Evolutionary conservation across 75 land plant species (phyloP), one percentile per base, ranked within the genome.

Genomic region (Azolla pinnata): DNA sequence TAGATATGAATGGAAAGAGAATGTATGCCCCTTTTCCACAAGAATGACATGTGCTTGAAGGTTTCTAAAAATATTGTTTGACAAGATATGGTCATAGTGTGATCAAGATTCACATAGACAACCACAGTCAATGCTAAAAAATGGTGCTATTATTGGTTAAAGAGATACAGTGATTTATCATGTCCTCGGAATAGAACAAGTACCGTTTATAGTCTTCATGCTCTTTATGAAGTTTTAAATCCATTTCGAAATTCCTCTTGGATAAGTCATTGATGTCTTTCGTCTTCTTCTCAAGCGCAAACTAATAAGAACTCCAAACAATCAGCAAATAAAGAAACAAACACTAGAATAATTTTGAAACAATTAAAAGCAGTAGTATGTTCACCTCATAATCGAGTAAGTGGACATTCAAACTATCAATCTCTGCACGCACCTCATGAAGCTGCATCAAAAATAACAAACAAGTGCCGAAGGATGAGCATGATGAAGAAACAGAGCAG

Each of bases 191-290:
- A 52, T 19, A 52, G 29, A 52, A 52, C 24, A 24, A 48, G 4
- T 52, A 84, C 88, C 83, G 78, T 73, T 57, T 75, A 19, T 60
- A 53, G 1, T 84, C 84, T 59, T 84, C 81, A 63, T 72, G 77
- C 59, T 78, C 84, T 52, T 68, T 63, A 1, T 24, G 28, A 16
- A 84, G 25, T 35, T 70, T 80, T 29, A 47, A 1, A 34, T 81
- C 81, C 45, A 84, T 81, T 35, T 84, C 79, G 47, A 67, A 47
- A 44, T 78, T 81, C 64, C 50, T 68, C 10, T 63, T 48, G 17
- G 60, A 33, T 54, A 81, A 63, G 48, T 49, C 75, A 17, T 68
- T 58, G 7, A 68, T 69, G 58, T 81, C 81, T 28, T 72, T 72
- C 29, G 9, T 33, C 54, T 61, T 81, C 60, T 81, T 68, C 33